phyloP scores from a whole-genome alignment of 257 asterid genomes.

The Solanum microdontum region DNA sequence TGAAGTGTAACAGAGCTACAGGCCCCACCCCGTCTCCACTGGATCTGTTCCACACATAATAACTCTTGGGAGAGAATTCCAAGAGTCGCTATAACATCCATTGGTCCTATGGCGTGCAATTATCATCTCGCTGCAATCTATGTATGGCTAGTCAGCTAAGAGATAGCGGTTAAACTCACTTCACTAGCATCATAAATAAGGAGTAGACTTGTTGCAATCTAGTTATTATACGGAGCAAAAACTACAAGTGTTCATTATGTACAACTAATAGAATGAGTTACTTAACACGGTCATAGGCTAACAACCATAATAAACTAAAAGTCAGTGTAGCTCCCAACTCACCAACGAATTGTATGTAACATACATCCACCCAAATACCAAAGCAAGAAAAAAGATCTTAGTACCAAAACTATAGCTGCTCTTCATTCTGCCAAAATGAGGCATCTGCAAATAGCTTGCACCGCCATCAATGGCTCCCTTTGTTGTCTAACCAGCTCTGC shows the following conservation, averaged over 20 bases:
- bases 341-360: conserved; percentile 32
- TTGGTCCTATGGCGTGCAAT: neutral
- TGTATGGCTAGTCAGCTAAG: neutral
- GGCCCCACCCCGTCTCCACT: too few relatives aligned
- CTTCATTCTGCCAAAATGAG: neutral
- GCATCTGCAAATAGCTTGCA: conserved; percentile 18
- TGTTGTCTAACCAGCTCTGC: conserved; percentile 37
- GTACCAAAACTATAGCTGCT: conserved; percentile 12
- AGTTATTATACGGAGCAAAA: neutral
- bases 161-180: too few relatives aligned
- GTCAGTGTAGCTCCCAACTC: neutral
- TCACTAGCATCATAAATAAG: neutral
- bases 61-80: neutral
- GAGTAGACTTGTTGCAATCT: neutral
- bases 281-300: neutral
- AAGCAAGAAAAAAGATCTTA: neutral
- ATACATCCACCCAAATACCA: conserved; percentile 12
- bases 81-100: neutral
- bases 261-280: neutral
- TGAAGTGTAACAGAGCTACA: too few relatives aligned
- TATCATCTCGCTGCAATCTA: neutral
- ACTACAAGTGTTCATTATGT: neutral
- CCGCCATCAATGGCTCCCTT: conserved; percentile 13
- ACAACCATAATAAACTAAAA: neutral
- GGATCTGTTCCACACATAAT: too few relatives aligned